Base-by-base conservation (phyloP, 306 rosid species). In the Quercus engelmannii region DNA sequence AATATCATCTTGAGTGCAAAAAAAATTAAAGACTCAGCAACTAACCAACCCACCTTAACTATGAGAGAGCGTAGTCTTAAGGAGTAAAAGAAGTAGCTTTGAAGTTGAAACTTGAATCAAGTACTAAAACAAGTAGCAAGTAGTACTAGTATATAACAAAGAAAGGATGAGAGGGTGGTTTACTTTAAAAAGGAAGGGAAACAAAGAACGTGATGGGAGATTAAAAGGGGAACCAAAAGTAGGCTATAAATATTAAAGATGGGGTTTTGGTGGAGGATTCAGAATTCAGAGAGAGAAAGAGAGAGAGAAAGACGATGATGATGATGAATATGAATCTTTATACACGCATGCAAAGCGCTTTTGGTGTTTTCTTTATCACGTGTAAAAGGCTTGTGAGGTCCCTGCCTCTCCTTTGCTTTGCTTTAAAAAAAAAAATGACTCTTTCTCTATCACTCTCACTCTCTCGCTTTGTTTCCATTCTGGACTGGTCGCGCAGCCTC, bases 261-360 rank as follows among this genome's bases (percentile, higher is more conserved):
- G 71, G 74, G 82, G 71, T 59, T 70, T 74, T 57, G 74, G 70
- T 67, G 73, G 79, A 75, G 62, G 78, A 75, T 72, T 82, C 77
- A 61, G 86, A 73, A 73, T 75, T 69, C 62, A 71, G 4, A 75
- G 58, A 68, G 80, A 85, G 64, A 59, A 23, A 35, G 65, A 38
- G 31, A 19, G 74, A 33, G 28, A 55, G 8, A 41, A 74, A 63
- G 90, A 81, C 77, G 94, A 77, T 80, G 93, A 91, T 88, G 92
- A 90, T 77, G 64, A 78, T 75, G 79, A 75, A 75, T 75, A 68
- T 67, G 86, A 88, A 86, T 83, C 89, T 88, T 87, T 86, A 90
- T 86, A 90, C 90, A 88, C 91, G 96, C 96, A 91, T 91, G 96
- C 96, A 89, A 87, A 33, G 74, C 41, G 89, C 87, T 88, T 91